Evolutionary conservation across 768 basidiomycete genomes (phyloP), one percentile per base, ranked within the genome.

Genomic region (Kwoniella sp.): DNA sequence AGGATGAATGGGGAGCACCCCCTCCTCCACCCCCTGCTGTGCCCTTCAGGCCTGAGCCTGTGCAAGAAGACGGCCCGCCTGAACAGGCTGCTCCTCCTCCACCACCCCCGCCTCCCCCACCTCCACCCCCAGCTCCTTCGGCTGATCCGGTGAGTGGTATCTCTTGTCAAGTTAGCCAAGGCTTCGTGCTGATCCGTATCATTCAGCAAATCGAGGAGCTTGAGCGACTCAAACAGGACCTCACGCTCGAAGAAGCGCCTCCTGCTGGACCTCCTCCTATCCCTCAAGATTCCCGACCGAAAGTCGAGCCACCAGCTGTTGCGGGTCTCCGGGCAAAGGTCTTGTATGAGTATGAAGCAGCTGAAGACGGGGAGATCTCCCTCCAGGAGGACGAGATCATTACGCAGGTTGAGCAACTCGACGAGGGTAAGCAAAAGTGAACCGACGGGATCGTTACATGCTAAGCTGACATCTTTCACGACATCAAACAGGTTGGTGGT

Each of bases 341-440:
- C 2, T 67, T 89, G 23, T 96, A 88, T 79, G 89, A 89, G 2
- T 96, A 94, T 70, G 89, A 90, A 74, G 86, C 58, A 48, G 51
- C 87, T 12, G 91, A 92, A 81, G 90, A 92, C 66, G 93, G 93
- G 73, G 94, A 97, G 77, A 87, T 97, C 83, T 79, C 79, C 62
- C 84, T 96, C 25, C 69, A 82, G 0, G 93, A 95, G 78, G 91
- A 92, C 51, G 91, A 94, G 74, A 80, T 88, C 37, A 87, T 96
- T 55, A 87, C 89, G 61, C 86, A 90, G 68, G 87, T 95, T 53
- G 90, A 93, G 80, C 87, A 91, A 80, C 81, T 91, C 17, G 91
- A 89, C 70, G 90, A 91, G 71, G 90, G 82, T 82, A 51, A 67
- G 70, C 61, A 22, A 22, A 31, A 0, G 8, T 54, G 52, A 41